phyloP scores from a whole-genome alignment of 148 eudicot species.

The Vaccinium myrtillus region DNA sequence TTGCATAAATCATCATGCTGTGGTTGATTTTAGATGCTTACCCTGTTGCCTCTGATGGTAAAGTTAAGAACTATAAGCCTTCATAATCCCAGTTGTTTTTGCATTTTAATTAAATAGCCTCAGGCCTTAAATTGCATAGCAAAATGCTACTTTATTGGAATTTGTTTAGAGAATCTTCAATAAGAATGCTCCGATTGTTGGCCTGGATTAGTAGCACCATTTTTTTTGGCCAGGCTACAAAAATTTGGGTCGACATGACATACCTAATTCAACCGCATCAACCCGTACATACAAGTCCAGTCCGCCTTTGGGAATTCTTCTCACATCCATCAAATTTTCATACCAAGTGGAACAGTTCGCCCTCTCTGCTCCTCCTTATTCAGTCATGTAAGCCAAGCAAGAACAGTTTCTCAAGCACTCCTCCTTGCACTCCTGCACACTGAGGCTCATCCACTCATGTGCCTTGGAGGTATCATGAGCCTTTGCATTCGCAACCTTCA shows the following conservation, averaged over 20 bases:
- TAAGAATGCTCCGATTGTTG: too few relatives aligned
- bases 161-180: not conserved
- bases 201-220: too few relatives aligned
- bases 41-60: not conserved
- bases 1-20: not conserved
- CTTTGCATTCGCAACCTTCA: conserved; percentile 33
- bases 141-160: not conserved
- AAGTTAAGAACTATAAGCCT: not conserved
- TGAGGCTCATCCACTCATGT: not conserved
- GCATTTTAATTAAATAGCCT: not conserved
- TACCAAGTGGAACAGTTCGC: conserved; percentile 5
- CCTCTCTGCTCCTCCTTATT: not conserved
- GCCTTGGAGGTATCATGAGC: conserved; percentile 36
- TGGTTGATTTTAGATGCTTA: not conserved
- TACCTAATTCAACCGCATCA: not conserved
- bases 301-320: not conserved
- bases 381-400: not conserved
- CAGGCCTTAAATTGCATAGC: not conserved
- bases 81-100: not conserved
- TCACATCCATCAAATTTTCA: not conserved
- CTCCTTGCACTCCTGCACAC: not conserved
- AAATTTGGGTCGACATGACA: not conserved
- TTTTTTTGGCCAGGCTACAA: too few relatives aligned
- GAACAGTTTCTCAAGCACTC: conserved; percentile 2
- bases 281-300: not conserved